A percentile compares a stretch with the other conserved stretches of the same genome.
Evolutionary conservation across 1,284 basidiomycete species (phyloP).

Genomic region (Irpex lacteus): DNA sequence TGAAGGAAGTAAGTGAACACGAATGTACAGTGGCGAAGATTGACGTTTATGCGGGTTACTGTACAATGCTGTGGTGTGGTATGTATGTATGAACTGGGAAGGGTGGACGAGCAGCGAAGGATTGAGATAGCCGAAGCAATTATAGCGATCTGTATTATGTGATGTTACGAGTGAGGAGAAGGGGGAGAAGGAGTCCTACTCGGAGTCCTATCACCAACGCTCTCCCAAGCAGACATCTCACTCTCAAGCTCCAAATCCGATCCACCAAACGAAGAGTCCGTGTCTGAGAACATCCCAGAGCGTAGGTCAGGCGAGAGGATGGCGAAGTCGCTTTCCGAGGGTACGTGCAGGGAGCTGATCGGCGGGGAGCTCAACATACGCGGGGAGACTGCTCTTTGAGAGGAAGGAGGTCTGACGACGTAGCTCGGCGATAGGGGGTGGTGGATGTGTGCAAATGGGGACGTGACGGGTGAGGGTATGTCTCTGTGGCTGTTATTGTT

Average conservation of each 20-base stretch:
- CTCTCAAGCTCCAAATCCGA: constrained; percentile 17
- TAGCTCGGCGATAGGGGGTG: constrained; percentile 19
- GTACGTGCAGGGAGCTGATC: constrained; percentile 14
- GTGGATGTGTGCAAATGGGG: constrained; percentile 6
- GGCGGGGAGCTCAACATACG: neutral
- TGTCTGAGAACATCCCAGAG: constrained; percentile 29
- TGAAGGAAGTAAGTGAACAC: neutral
- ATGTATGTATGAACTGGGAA: neutral
- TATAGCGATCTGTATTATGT: neutral
- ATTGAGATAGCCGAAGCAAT: neutral
- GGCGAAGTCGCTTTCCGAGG: constrained; percentile 21
- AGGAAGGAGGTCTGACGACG: constrained; percentile 9
- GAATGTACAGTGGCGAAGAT: neutral
- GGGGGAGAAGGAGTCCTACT: constrained; percentile 10
- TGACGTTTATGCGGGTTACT: neutral
- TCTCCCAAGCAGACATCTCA: constrained; percentile 25
- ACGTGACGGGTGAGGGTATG: constrained; percentile 1
- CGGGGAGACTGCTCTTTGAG: constrained; percentile 5
- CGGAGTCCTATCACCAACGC: constrained; percentile 25
- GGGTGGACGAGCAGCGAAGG: neutral
- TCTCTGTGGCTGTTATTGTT: too few species aligned
- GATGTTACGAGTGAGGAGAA: constrained; percentile 6
- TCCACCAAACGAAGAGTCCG: constrained; percentile 19
- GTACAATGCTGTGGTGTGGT: neutral
- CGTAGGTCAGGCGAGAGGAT: constrained; percentile 24